phyloP scores from a whole-genome alignment of 495 filamentous ascomycete species.

The Talaromyces liani region DNA sequence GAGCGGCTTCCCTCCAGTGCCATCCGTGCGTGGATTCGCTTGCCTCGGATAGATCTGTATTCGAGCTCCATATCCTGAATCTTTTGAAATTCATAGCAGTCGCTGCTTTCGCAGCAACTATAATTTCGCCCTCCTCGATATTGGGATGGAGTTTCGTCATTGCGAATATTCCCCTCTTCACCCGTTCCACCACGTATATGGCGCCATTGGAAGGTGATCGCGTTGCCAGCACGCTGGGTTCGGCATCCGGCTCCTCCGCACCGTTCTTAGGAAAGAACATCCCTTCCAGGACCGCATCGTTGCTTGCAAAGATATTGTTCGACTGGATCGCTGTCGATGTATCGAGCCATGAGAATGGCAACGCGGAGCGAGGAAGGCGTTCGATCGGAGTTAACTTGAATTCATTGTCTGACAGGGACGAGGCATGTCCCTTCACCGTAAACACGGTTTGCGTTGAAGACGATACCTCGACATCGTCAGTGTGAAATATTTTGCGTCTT shows the following conservation, averaged over 20 bases:
- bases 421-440: slow-evolving; percentile 43
- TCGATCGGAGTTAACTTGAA: slow-evolving; percentile 53
- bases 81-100: not conserved
- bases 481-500: slow-evolving; percentile 27
- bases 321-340: slow-evolving; percentile 42
- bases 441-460: not conserved
- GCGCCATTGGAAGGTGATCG: slow-evolving; percentile 49
- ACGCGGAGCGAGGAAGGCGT: slow-evolving; percentile 50
- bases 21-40: slow-evolving; percentile 18
- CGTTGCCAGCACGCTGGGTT: slow-evolving; percentile 55
- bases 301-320: slow-evolving; percentile 48
- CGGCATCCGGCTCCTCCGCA: slow-evolving; percentile 26
- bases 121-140: slow-evolving; percentile 41
- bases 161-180: slow-evolving; percentile 57
- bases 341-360: slow-evolving; percentile 57
- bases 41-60: slow-evolving; percentile 23
- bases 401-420: slow-evolving; percentile 48
- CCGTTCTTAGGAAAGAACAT: not conserved
- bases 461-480: slow-evolving; percentile 10
- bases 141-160: slow-evolving; percentile 61
- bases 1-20: slow-evolving; percentile 34
- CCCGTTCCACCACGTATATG: slow-evolving; percentile 67
- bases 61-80: slow-evolving; percentile 19
- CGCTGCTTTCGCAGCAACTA: slow-evolving; percentile 25
- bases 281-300: slow-evolving; percentile 54